Evolutionary conservation across 2,329 filamentous ascomycete genomes (phyloP), one percentile per base, ranked within the genome.

Genomic region (Aspergillus uvarum): DNA sequence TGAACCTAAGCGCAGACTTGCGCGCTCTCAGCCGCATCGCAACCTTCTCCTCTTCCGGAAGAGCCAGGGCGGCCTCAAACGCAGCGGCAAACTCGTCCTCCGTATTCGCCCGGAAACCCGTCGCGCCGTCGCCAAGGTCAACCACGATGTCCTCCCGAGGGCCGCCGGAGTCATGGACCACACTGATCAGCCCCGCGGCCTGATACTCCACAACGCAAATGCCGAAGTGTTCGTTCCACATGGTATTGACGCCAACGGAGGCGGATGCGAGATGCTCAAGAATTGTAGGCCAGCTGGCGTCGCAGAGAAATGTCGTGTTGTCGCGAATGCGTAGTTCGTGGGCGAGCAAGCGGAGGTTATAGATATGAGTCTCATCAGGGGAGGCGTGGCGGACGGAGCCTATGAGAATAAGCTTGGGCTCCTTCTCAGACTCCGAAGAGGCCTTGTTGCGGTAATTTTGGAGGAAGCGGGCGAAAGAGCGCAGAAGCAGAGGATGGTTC

Each of bases 171-270:
- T 97, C 83, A 70, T 99, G 95, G 8, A 98, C 95, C 0, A 99
- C 93, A 5, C 89, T 88, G 59, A 99, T 92, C 59, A 99, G 81
- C 1, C 95, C 95, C 0, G 95, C 95, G 4, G 95, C 95, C 74
- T 98, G 93, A 73, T 98, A 99, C 80, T 99, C 95, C 47, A 99
- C 95, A 16, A 98, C 93, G 1, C 95, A 95, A 60, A 99, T 99
- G 22, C 95, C 95, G 74, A 99, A 99, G 76, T 99, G 95, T 79
- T 99, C 95, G 74, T 97, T 98, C 94, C 95, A 99, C 95, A 99
- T 99, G 70, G 90, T 92, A 69, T 99, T 99, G 31, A 96, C 92
- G 53, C 95, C 95, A 1, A 99, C 85, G 19, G 87, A 94, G 4
- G 90, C 88, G 63, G 82, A 87, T 56, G 86, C 81, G 62, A 98